A percentile compares a stretch with the other conserved stretches of the same genome.
Evolutionary conservation across 305 asterid genomes (phyloP).

Genomic region (Stenogyne calaminthoides): DNA sequence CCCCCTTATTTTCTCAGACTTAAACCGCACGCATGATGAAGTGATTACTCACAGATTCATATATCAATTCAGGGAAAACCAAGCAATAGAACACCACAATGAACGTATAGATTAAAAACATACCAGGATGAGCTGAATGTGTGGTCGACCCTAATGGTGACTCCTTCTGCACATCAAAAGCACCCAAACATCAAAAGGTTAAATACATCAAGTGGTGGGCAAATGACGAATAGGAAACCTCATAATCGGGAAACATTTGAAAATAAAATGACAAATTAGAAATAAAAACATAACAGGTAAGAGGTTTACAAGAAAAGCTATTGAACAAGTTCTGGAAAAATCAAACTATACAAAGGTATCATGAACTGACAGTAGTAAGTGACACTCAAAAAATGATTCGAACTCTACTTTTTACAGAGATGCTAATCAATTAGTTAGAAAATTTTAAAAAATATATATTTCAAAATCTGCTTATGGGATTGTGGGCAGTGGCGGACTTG

Average conservation of each 20-base stretch:
- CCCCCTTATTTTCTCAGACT: too few species aligned
- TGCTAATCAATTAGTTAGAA: background rate
- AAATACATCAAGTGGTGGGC: background rate
- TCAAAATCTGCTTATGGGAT: too few species aligned
- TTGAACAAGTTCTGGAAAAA: background rate
- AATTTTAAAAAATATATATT: too few species aligned
- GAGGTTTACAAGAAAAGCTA: background rate
- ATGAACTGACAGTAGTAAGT: background rate
- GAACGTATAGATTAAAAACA: background rate
- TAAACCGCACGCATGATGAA: background rate
- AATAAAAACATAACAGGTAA: background rate
- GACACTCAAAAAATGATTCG: background rate
- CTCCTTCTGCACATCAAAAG: slow-evolving; percentile 44
- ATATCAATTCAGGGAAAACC: background rate
- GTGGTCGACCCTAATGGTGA: slow-evolving; percentile 43
- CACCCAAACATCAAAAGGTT: background rate
- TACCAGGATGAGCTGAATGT: slow-evolving; percentile 55
- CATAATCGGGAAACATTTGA: background rate
- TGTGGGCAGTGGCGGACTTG: too few species aligned
- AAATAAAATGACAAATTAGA: background rate
- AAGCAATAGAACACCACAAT: background rate
- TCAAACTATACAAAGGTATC: background rate
- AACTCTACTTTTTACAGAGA: background rate
- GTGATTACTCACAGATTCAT: background rate
- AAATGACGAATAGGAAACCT: background rate